Conservation (phyloP, 306 rosid species). For the Abrus pulchellus region DNA sequence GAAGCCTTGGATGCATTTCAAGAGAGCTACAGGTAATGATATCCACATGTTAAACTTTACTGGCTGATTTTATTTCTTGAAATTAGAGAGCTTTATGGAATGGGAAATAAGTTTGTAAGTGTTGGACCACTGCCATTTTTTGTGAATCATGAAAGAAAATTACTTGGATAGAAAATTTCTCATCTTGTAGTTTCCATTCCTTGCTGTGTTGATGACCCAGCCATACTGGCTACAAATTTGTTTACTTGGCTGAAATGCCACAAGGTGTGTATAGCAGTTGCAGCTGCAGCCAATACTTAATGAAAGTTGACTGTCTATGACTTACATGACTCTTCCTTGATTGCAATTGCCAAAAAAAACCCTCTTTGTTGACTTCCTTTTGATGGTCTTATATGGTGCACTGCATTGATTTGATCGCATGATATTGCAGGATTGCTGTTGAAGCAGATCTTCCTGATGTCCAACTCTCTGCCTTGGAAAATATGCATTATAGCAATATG, state of each 20-base stretch:
- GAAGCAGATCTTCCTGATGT: slow-evolving; percentile 72
- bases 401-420: slow-evolving; percentile 33
- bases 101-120: slow-evolving; percentile 19
- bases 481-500: slow-evolving; percentile 93
- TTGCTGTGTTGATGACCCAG: slow-evolving; percentile 22
- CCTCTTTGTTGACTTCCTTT: slow-evolving; percentile 45
- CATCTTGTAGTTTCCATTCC: slow-evolving; percentile 18
- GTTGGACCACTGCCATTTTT: slow-evolving; percentile 26
- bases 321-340: slow-evolving; percentile 13
- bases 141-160: slow-evolving; percentile 28
- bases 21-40: slow-evolving; percentile 79
- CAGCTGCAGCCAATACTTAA: slow-evolving; percentile 11
- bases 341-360: slow-evolving; percentile 31
- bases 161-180: slow-evolving; percentile 26
- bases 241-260: slow-evolving; percentile 2
- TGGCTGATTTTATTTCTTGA: slow-evolving; percentile 34
- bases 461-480: slow-evolving; percentile 87
- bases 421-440: slow-evolving; percentile 74
- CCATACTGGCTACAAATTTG: slow-evolving; percentile 14
- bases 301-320: slow-evolving; percentile 6
- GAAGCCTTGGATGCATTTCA: slow-evolving; percentile 76
- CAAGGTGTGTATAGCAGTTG: slow-evolving; percentile 25
- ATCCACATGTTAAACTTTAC: slow-evolving; percentile 30
- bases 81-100: slow-evolving; percentile 17
- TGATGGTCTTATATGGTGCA: slow-evolving; percentile 38